Base-by-base conservation (phyloP, 805 yeast genomes). In the Candida xyloterini region DNA sequence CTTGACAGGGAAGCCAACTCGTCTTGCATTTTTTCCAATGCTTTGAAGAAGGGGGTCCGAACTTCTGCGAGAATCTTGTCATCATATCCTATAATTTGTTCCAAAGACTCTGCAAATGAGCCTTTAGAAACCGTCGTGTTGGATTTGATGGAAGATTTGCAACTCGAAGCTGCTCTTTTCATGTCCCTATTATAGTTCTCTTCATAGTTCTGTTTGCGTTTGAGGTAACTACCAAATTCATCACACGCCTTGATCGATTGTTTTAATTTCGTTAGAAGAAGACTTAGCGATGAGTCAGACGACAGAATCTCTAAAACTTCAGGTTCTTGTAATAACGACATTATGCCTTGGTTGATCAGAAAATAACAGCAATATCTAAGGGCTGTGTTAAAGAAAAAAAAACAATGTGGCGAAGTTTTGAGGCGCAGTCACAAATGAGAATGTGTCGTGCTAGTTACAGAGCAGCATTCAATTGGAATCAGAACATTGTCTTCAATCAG, bases 11-110 rank as follows among this genome's bases (percentile, higher is more conserved):
- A 81, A 10, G 68, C 62, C 43, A 93, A 66, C 61, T 93, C 97
- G 52, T 86, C 95, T 53, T 81, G 78, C 88, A 93, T 93, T 27
- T 79, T 81, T 50, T 78, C 82, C 55, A 93, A 67, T 1, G 93
- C 89, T 34, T 79, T 79, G 24, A 86, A 84, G 63, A 81, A 90
- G 6, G 90, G 79, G 28, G 74, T 70, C 11, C 89, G 86, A 10
- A 87, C 95, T 33, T 73, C 76, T 10, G 75, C 72, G 41, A 55
- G 60, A 30, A 86, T 63, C 47, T 81, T 79, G 46, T 90, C 96
- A 61, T 90, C 96, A 50, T 82, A 78, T 46, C 76, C 79, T 37
- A 90, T 69, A 25, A 90, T 73, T 47, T 75, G 74, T 46, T 83
- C 87, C 40, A 93, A 70, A 44, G 79, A 80, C 15, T 59, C 60